Base-by-base conservation (phyloP, 768 basidiomycete genomes). In the Pleurotus eryngii region DNA sequence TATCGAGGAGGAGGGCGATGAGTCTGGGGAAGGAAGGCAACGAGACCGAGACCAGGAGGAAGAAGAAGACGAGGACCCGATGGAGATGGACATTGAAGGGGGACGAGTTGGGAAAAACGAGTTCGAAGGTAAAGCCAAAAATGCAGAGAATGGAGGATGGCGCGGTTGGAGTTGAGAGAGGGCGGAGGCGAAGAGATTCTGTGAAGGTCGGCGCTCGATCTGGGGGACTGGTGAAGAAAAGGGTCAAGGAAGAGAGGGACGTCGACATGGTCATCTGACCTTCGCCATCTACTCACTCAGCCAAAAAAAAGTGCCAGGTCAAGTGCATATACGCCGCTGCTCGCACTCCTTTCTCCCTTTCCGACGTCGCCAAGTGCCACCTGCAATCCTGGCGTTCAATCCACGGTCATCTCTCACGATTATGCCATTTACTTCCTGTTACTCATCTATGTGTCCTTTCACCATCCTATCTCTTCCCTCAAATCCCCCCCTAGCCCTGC, bases 11-110 rank as follows among this genome's bases (percentile, higher is more conserved):
- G 60, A 58, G 22, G 60, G 49, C 0, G 47, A 46, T 9, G 59
- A 18, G 35, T 12, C 26, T 1, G 27, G 15, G 12, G 49, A 40
- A 12, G 27, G 18, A 18, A 35, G 15, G 11, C 15, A 12, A 15
- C 26, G 46, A 26, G 22, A 35, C 37, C 11, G 4, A 22, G 27
- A 35, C 9, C 22, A 26, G 53, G 37, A 15, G 24, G 38, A 42
- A 26, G 50, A 46, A 7, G 53, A 42, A 22, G 53, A 55, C 12
- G 69, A 66, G 47, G 70, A 68, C 60, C 66, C 68, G 67, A 70
- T 68, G n/a, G 57, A 57, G 61, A 65, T 64, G 48, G 59, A 62
- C 42, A 26, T 46, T 37, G 56, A 50, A 22, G 55, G 49, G 27
- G 27, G 55, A 22, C 49, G 55, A 54, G 58, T 59, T 58, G 59